Percentiles rank a stretch among this genome's conserved stretches.
These are phyloP conservation scores for Malassezia furfur DNA, from an alignment of 1,284 basidiomycete species.

Conservation along the genomic window DNA sequence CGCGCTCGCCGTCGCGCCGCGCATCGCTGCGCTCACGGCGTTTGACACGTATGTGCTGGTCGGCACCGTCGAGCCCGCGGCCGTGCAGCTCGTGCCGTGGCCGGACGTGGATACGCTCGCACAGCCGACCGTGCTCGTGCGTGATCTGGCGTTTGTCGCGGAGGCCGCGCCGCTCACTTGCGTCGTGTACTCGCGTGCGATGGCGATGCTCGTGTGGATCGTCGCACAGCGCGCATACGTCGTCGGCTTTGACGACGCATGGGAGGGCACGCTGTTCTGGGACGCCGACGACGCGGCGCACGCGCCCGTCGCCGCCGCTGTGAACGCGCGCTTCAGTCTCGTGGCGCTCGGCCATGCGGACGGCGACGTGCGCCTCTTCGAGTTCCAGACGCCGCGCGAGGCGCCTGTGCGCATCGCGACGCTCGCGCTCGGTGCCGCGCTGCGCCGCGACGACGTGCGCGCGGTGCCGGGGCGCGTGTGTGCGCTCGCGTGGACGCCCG, in stretches of 20 bases:
- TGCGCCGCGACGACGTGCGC: slow-evolving; percentile 46
- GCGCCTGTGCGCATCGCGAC: slow-evolving; percentile 21
- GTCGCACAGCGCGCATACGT: neutral
- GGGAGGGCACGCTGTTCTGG: neutral
- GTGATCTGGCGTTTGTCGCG: neutral
- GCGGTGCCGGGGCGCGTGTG: slow-evolving; percentile 61
- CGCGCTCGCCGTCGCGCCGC: slow-evolving; percentile 38
- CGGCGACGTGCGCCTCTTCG: slow-evolving; percentile 48
- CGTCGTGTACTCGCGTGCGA: slow-evolving; percentile 33
- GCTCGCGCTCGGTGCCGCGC: slow-evolving; percentile 37
- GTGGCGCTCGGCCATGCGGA: slow-evolving; percentile 69
- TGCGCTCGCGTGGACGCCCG: slow-evolving; percentile 61
- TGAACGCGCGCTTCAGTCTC: slow-evolving; percentile 76
- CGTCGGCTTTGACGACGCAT: neutral
- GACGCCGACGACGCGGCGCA: neutral
- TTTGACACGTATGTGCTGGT: slow-evolving; percentile 35
- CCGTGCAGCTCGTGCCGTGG: slow-evolving; percentile 44
- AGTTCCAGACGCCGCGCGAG: slow-evolving; percentile 23
- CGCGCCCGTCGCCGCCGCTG: slow-evolving; percentile 38
- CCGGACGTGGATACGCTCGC: slow-evolving; percentile 20
- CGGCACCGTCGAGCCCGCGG: slow-evolving; percentile 32
- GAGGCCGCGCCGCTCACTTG: neutral
- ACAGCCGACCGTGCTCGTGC: neutral
- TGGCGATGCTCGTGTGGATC: slow-evolving; percentile 36
- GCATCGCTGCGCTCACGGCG: slow-evolving; percentile 25